phyloP scores from a whole-genome alignment of 129 eudicot species.

The Saposhnikovia divaricata region DNA sequence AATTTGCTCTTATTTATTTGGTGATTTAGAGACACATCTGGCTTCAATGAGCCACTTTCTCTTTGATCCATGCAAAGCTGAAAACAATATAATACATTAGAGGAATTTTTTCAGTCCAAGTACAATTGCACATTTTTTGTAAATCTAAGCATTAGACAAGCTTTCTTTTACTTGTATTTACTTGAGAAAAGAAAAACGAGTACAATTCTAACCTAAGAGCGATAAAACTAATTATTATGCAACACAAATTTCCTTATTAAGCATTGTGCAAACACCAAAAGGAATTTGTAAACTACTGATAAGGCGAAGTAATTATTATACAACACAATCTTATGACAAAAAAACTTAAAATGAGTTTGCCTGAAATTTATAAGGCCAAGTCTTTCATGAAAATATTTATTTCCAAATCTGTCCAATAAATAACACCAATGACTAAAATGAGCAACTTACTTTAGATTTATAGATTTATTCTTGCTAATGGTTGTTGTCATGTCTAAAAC shows the following conservation, averaged over 20 bases:
- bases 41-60: constrained; percentile 21
- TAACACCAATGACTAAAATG: background rate
- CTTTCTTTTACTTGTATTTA: background rate
- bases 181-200: background rate
- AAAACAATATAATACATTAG: background rate
- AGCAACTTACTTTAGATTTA: background rate
- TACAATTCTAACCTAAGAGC: background rate
- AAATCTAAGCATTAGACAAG: background rate
- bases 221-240: background rate
- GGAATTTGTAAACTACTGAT: background rate
- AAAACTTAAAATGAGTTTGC: background rate
- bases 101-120: background rate
- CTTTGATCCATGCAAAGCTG: constrained; percentile 17
- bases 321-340: background rate
- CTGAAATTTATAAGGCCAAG: background rate
- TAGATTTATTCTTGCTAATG: background rate
- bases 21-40: constrained; percentile 16
- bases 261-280: background rate
- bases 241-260: background rate
- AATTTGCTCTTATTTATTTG: constrained; percentile 16
- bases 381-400: background rate
- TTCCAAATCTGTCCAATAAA: background rate
- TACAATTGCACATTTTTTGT: background rate
- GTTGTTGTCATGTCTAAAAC: background rate
- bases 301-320: background rate